Conservation (phyloP, 2,329 filamentous ascomycete species). For the Beauveria caledonica region DNA sequence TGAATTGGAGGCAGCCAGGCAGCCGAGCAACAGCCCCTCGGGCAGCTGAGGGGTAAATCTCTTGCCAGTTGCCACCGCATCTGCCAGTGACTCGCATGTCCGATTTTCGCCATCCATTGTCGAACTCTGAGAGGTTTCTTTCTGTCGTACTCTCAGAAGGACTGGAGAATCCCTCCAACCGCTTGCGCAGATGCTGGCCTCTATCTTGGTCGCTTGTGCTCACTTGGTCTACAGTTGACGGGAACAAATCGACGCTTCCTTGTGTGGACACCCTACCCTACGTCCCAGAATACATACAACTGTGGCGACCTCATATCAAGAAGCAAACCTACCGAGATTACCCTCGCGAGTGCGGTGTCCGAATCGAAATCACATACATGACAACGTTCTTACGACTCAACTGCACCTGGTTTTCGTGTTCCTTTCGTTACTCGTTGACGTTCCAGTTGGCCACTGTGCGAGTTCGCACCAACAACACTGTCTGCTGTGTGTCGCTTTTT, state of each 20-base stretch:
- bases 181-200: neutral
- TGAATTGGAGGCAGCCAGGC: neutral
- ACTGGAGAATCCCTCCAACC: neutral
- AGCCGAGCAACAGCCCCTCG: neutral
- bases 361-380: neutral
- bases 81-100: neutral
- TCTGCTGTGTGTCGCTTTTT: no score
- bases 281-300: neutral
- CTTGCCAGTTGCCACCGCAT: neutral
- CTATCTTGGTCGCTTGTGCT: neutral
- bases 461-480: no score
- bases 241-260: no score
- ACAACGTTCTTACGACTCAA: neutral
- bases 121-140: neutral
- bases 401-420: neutral
- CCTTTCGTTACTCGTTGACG: no score
- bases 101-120: neutral
- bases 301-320: neutral
- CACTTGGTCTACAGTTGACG: neutral
- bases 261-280: neutral
- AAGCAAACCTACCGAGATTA: neutral
- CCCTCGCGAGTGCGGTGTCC: neutral
- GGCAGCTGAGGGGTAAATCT: neutral
- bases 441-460: no score
- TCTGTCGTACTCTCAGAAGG: neutral